Evolutionary conservation across 768 basidiomycete genomes (phyloP).

Genomic region (Nevesoporus exiguus): DNA sequence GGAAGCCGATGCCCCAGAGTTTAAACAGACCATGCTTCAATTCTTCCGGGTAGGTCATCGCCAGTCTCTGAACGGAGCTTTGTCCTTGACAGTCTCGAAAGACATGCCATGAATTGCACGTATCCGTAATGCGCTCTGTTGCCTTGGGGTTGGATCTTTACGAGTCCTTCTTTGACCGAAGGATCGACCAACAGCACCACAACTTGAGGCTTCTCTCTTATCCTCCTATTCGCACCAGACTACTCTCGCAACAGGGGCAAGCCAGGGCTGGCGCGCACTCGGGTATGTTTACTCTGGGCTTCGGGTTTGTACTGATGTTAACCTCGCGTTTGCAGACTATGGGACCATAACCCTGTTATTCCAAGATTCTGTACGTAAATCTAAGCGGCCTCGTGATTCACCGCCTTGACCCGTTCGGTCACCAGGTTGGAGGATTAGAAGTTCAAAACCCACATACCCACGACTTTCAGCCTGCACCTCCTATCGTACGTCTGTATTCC

Average conservation of each 20-base stretch:
- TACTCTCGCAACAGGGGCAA: conserved; percentile 62
- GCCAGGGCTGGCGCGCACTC: conserved; percentile 83
- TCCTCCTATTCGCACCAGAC: conserved; percentile 62
- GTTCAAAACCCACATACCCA: conserved; percentile 79
- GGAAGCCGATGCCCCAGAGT: conserved; percentile 57
- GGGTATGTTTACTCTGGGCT: conserved; percentile 34
- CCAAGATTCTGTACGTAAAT: conserved; percentile 58
- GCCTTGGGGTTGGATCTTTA: conserved; percentile 74
- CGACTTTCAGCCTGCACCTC: conserved; percentile 65
- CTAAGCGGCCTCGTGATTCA: not conserved
- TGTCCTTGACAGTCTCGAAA: conserved; percentile 27
- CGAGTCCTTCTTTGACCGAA: conserved; percentile 72
- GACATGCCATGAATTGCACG: conserved; percentile 75
- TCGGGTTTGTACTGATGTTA: not conserved
- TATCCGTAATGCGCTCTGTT: conserved; percentile 78
- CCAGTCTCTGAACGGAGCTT: not conserved
- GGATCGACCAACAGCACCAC: conserved; percentile 73
- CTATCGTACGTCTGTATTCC: conserved; percentile 53
- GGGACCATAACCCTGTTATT: conserved; percentile 81
- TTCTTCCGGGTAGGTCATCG: conserved; percentile 59
- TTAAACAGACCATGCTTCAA: conserved; percentile 68
- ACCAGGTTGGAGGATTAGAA: conserved; percentile 76
- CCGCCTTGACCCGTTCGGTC: conserved; percentile 1
- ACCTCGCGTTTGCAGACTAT: conserved; percentile 48
- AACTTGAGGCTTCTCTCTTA: conserved; percentile 81